Evolutionary conservation across 441 rosid genomes (phyloP).

Genomic region (Syzygium malaccense): DNA sequence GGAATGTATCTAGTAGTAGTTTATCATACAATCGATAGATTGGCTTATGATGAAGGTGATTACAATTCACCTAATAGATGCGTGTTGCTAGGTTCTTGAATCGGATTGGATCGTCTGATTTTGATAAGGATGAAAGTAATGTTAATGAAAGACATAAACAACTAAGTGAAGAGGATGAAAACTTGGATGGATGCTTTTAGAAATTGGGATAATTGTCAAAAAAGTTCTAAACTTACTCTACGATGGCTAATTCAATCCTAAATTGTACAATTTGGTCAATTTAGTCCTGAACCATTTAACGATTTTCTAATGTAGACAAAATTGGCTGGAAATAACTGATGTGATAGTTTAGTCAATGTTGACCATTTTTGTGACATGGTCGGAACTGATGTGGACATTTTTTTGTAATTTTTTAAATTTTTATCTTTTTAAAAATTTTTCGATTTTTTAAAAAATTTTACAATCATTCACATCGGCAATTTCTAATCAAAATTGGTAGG

Average conservation of each 20-base stretch:
- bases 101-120: not conserved
- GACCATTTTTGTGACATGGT: not conserved
- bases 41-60: not conserved
- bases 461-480: not conserved
- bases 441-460: not conserved
- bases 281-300: not conserved
- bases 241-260: not conserved
- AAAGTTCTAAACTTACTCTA: not conserved
- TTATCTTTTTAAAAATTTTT: not conserved
- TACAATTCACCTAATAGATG: not conserved
- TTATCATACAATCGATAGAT: not conserved
- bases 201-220: not conserved
- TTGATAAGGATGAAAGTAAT: not conserved
- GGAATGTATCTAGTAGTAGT: not conserved
- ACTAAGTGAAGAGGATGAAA: not conserved
- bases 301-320: not conserved
- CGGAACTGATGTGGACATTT: no score
- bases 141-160: not conserved
- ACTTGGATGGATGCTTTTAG: not conserved
- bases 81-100: not conserved
- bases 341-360: fast-evolving
- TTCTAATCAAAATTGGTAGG: not conserved
- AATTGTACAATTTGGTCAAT: not conserved
- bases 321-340: not conserved
- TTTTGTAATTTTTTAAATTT: not conserved